Evolutionary conservation across 1,139 yeast species (phyloP).

Genomic region (Zygotorulaspora mrakii): DNA sequence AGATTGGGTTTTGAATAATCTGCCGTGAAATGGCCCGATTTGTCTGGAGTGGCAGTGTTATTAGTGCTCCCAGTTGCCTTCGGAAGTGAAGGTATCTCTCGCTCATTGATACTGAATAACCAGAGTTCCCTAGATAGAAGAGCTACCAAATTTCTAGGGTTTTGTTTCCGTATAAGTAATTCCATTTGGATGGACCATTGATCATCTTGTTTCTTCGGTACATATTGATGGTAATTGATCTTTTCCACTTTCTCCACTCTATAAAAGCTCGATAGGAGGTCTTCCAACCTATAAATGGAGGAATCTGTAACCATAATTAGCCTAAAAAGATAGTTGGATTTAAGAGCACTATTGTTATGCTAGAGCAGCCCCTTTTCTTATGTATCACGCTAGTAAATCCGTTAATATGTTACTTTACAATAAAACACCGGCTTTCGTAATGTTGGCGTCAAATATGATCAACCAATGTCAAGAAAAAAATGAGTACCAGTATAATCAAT

Average conservation of each 20-base stretch:
- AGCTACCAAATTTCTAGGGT: conserved; percentile 53
- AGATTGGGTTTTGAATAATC: conserved; percentile 39
- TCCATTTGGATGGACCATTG: conserved; percentile 56
- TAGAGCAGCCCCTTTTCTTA: no score
- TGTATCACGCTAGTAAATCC: no score
- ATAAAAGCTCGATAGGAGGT: conserved; percentile 33
- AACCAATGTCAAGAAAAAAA: background rate
- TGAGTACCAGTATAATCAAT: no score
- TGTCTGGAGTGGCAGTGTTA: conserved; percentile 22
- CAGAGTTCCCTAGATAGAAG: conserved; percentile 61
- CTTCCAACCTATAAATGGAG: conserved; percentile 26
- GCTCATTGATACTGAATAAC: conserved; percentile 47
- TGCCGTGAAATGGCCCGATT: conserved; percentile 35
- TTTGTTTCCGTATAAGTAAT: conserved; percentile 48
- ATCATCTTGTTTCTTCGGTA: conserved; percentile 37
- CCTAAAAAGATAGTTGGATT: no score
- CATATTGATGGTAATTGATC: conserved; percentile 35
- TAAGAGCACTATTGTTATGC: no score
- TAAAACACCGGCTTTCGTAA: background rate
- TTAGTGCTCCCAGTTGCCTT: conserved; percentile 9
- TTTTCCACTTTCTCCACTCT: conserved; percentile 30
- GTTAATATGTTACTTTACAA: background rate
- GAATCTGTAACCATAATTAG: conserved; percentile 9
- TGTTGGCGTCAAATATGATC: background rate
- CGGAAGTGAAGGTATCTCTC: conserved; percentile 31